A percentile compares a stretch with the other conserved stretches of the same genome.
phyloP scores from a whole-genome alignment of 495 filamentous ascomycete species.

The Aspergillus nidulans region DNA sequence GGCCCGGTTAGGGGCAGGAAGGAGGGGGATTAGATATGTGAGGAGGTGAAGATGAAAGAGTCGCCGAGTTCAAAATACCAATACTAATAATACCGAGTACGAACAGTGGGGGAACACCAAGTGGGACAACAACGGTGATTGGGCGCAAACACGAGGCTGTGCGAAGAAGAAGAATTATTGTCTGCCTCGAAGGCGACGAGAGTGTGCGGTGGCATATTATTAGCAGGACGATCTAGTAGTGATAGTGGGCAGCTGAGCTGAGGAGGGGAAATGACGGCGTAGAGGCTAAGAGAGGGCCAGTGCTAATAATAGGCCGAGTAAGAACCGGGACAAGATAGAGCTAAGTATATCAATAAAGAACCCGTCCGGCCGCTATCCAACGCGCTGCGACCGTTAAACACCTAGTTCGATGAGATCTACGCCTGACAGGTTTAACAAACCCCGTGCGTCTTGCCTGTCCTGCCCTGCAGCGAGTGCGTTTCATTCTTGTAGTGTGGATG shows the following conservation, averaged over 20 bases:
- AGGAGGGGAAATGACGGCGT: constrained; percentile 2
- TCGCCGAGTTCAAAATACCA: neutral
- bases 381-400: neutral
- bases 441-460: constrained; percentile 82
- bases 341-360: constrained; percentile 1
- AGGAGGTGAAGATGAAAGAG: constrained; percentile 1
- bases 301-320: neutral
- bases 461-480: constrained; percentile 80
- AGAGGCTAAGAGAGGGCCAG: neutral
- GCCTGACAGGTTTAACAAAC: constrained; percentile 46
- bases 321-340: neutral
- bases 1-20: neutral
- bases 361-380: neutral
- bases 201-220: neutral
- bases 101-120: constrained; percentile 2
- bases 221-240: neutral
- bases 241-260: neutral
- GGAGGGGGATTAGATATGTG: neutral
- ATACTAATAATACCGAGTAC: too few species aligned
- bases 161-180: neutral
- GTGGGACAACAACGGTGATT: constrained; percentile 13
- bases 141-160: constrained; percentile 15
- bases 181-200: neutral
- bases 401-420: neutral
- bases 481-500: constrained; percentile 69